Percentiles rank a stretch among this genome's conserved stretches.
phyloP scores from a whole-genome alignment of 2,329 filamentous ascomycete species.

The Ascochyta clinopodiicola region DNA sequence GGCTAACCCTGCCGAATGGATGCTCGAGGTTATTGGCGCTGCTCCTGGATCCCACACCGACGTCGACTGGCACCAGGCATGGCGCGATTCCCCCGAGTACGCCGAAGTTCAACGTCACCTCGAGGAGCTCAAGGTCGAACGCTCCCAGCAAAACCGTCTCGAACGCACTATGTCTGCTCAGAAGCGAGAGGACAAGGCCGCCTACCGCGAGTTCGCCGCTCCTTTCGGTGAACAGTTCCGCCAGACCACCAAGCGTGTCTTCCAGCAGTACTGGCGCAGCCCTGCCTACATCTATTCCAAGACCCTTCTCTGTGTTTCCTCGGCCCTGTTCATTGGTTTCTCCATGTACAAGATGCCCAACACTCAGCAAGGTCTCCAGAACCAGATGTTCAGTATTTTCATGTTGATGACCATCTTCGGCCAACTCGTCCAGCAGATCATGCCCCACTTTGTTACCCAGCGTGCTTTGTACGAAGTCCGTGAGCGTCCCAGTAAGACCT shows the following conservation, averaged over 20 bases:
- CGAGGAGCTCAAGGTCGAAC: conserved; percentile 52
- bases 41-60: conserved; percentile 58
- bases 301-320: conserved; percentile 68
- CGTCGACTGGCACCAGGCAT: conserved; percentile 58
- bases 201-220: conserved; percentile 80
- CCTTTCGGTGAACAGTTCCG: conserved; percentile 72
- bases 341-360: conserved; percentile 77
- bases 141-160: conserved; percentile 40
- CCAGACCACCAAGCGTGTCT: conserved; percentile 75
- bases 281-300: conserved; percentile 91
- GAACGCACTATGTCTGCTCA: conserved; percentile 50
- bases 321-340: conserved; percentile 80
- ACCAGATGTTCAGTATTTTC: conserved; percentile 87
- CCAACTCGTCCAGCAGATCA: conserved; percentile 78
- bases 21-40: conserved; percentile 66
- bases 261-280: conserved; percentile 91
- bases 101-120: conserved; percentile 55
- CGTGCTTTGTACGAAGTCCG: conserved; percentile 83
- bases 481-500: conserved; percentile 83
- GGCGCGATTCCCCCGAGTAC: conserved; percentile 58
- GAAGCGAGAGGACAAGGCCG: conserved; percentile 57
- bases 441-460: conserved; percentile 86
- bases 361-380: conserved; percentile 79
- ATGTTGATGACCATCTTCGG: conserved; percentile 82
- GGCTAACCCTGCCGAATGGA: conserved; percentile 85